Base-by-base conservation (phyloP, 2,329 filamentous ascomycete species). In the Samsoniella hepiali region DNA sequence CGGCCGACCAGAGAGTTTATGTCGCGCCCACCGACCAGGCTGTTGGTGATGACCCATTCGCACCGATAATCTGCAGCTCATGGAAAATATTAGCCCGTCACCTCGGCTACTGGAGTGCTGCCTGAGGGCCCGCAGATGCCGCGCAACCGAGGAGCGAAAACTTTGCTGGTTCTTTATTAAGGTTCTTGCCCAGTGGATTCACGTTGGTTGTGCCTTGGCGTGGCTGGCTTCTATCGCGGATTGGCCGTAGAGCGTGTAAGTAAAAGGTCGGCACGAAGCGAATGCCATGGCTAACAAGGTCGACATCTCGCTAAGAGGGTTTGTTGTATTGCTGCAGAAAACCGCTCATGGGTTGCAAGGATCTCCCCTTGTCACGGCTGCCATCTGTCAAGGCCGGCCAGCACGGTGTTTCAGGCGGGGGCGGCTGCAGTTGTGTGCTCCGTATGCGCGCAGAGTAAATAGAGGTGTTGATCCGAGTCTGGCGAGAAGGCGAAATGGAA, bases 321-420 rank as follows among this genome's bases (percentile, higher is more conserved):
- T 27, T 22, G 17, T 36, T 42, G 40, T 53, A 22, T n/a, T 5
- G 51, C 10, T 27, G 53, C 5, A 31, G 38, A 31, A n/a, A 17
- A 56, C 5, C 3, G 53, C 53, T 27, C 29, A 45, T n/a, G 10
- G 40, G 9, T 47, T 22, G 40, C 42, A 45, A 27, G 15, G 40
- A 57, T 57, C 4, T 3, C 11, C 27, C 55, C 55, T 34, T 58
- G 44, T 31, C 4, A 58, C 9, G 22, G 38, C 27, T 44, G 31
- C 17, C 50, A 8, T 11, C 36, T 22, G 49, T 38, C n/a, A 34
- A 53, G 38, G 22, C 40, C 40, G 27, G 38, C 38, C 29, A 45
- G 36, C 40, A n/a, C 38, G 32, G 40, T 55, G 58, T 62, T 62
- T 62, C 58, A 62, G 58, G 58, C 58, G 58, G 40, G 38, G 45